Evolutionary conservation across 2,329 filamentous ascomycete genomes (phyloP).

Genomic region (Pestalotiopsis sp.): DNA sequence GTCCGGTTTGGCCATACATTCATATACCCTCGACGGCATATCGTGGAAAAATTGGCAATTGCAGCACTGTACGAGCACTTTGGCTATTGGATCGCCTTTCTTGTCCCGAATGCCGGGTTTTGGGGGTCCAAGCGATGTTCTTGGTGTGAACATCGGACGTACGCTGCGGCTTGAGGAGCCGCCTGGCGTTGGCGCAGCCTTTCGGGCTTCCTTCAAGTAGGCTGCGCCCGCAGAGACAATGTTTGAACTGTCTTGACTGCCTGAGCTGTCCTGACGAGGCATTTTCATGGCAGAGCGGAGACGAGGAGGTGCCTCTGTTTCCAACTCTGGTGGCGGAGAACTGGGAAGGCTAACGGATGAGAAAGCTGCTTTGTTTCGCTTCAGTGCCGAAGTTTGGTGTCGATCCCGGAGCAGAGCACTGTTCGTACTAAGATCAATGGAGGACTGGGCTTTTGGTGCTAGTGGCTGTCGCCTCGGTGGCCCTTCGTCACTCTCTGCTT

Average conservation of each 20-base stretch:
- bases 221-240: slow-evolving; percentile 29
- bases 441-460: slow-evolving; percentile 29
- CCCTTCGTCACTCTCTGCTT: slow-evolving; percentile 17
- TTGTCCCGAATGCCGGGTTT: slow-evolving; percentile 1
- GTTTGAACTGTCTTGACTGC: slow-evolving; percentile 24
- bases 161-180: slow-evolving; percentile 25
- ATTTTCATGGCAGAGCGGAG: slow-evolving; percentile 30
- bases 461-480: slow-evolving; percentile 16
- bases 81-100: slow-evolving; percentile 49
- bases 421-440: slow-evolving; percentile 30
- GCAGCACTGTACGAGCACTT: slow-evolving; percentile 69
- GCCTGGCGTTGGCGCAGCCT: slow-evolving; percentile 28
- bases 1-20: slow-evolving; percentile 64
- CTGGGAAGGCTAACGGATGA: slow-evolving; percentile 29
- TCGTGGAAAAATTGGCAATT: slow-evolving; percentile 67
- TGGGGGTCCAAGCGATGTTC: slow-evolving; percentile 19
- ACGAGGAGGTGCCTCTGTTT: slow-evolving; percentile 24
- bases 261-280: slow-evolving; percentile 26
- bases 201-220: slow-evolving; percentile 39
- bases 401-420: slow-evolving; percentile 40
- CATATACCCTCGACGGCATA: slow-evolving; percentile 65
- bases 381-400: slow-evolving; percentile 39
- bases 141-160: slow-evolving; percentile 28
- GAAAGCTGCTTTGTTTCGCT: slow-evolving; percentile 20
- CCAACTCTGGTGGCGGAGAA: slow-evolving; percentile 28